Evolutionary conservation across 1,284 basidiomycete genomes (phyloP), one percentile per base, ranked within the genome.

Genomic region (Trametes versicolor): DNA sequence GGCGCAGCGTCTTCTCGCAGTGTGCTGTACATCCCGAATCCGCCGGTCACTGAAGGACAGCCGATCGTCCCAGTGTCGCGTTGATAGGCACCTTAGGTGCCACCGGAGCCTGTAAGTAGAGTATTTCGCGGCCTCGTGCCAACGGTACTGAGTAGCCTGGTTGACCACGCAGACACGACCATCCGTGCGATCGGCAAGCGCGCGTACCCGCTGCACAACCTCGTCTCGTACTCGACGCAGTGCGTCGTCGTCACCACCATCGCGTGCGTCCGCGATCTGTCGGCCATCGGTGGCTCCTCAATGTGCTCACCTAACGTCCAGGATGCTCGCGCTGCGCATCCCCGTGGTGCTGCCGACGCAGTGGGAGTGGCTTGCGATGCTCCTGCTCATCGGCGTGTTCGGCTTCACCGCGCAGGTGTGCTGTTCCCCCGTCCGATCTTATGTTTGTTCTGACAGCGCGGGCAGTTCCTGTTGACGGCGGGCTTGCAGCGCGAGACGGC

Each of bases 141-240:
- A 15, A 12, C 48, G 19, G 6, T 27, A 49, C 25, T 27, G 25
- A 49, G 3, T 13, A 13, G 25, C 27, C 15, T 10, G 19, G 10
- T 27, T 58, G 58, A 39, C 29, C 29, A 5, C 36, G 13, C 55
- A 92, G 91, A 89, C 72, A 87, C 85, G 0, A 80, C 86, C 0
- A 86, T 95, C 43, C 84, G 91, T 4, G 87, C 86, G 9, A 90
- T 94, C 36, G 93, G 93, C 2, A 88, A 85, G 66, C 84, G 88
- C 0, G 92, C 92, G 5, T 89, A 92, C 70, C 82, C 92, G 0
- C 78, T 94, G 60, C 93, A 95, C 73, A 84, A 85, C 21, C 82
- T 94, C 67, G 81, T 84, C 3, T 89, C 85, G 64, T 94, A 92
- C 72, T 87, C 91, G 0, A 76, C 84, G 29, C 83, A 87, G 71